Evolutionary conservation across 2,329 filamentous ascomycete genomes (phyloP).

Genomic region (Exophiala oligosperma): DNA sequence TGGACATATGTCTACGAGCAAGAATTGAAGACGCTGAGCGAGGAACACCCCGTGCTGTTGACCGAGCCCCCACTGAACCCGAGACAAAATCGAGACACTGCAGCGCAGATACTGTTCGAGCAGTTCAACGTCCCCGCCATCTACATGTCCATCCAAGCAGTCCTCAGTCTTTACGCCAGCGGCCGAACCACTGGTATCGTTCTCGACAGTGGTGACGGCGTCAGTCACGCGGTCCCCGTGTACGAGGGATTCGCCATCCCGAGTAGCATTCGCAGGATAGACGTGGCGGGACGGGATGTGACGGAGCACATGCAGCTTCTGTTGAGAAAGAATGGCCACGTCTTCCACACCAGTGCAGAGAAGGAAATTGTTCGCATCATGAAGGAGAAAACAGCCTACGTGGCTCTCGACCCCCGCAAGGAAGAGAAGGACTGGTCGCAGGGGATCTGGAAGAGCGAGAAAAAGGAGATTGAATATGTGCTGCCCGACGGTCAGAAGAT

Average conservation of each 20-base stretch:
- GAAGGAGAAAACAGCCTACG: constrained; percentile 92
- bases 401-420: constrained; percentile 83
- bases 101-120: constrained; percentile 96
- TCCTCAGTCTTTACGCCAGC: constrained; percentile 92
- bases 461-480: constrained; percentile 81
- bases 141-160: constrained; percentile 95
- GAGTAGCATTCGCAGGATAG: constrained; percentile 90
- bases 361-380: constrained; percentile 98
- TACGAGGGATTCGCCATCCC: constrained; percentile 98
- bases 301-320: constrained; percentile 93
- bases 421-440: constrained; percentile 95
- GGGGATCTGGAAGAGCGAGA: constrained; percentile 66
- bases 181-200: constrained; percentile 96
- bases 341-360: constrained; percentile 97
- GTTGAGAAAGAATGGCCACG: constrained; percentile 85
- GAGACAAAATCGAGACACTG: constrained; percentile 90
- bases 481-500: constrained; percentile 92
- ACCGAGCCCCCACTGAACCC: constrained; percentile 97
- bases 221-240: constrained; percentile 94
- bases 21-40: constrained; percentile 92
- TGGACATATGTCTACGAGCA: constrained; percentile 98
- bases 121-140: constrained; percentile 97
- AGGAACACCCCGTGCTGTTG: constrained; percentile 96
- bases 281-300: constrained; percentile 92
- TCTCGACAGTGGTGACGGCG: constrained; percentile 90